Conservation (phyloP, 495 filamentous ascomycete species). For the Penicillium arizonense region DNA sequence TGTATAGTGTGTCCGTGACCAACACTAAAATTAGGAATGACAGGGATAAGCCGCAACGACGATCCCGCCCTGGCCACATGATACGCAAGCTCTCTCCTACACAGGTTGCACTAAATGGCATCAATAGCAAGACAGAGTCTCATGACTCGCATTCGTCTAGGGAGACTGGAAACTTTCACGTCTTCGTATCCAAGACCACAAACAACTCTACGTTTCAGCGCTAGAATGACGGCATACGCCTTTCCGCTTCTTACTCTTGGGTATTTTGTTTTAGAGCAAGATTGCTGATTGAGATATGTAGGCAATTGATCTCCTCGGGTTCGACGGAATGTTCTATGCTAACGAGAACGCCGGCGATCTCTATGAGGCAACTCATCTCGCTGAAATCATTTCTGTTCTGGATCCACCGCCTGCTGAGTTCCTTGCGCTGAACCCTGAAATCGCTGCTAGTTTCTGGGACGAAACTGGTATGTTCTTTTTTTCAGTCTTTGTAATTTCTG, state of each 20-base stretch:
- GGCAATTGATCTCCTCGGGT: slow-evolving; percentile 48
- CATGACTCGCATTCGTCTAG: no score
- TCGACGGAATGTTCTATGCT: slow-evolving; percentile 39
- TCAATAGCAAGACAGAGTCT: no score
- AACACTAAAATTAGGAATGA: no score
- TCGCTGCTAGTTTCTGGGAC: slow-evolving; percentile 26
- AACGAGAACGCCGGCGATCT: slow-evolving; percentile 27
- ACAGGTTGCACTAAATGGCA: no score
- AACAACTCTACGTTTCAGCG: no score
- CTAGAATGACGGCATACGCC: slow-evolving; percentile 36
- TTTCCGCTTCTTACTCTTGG: neutral
- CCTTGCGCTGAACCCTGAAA: slow-evolving; percentile 25
- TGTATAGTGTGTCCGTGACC: no score
- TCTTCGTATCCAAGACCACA: no score
- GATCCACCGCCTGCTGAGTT: slow-evolving; percentile 40
- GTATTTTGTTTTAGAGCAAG: no score
- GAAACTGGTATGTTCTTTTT: slow-evolving; percentile 17
- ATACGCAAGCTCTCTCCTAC: no score
- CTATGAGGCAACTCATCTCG: slow-evolving; percentile 41
- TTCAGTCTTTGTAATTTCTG: neutral
- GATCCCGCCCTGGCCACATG: no score
- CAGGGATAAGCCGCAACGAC: no score
- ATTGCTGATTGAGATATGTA: slow-evolving; percentile 9
- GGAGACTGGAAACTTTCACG: no score
- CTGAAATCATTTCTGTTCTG: slow-evolving; percentile 41